Conservation (phyloP, 768 basidiomycete species). For the Leccinum olivaceopallidum region DNA sequence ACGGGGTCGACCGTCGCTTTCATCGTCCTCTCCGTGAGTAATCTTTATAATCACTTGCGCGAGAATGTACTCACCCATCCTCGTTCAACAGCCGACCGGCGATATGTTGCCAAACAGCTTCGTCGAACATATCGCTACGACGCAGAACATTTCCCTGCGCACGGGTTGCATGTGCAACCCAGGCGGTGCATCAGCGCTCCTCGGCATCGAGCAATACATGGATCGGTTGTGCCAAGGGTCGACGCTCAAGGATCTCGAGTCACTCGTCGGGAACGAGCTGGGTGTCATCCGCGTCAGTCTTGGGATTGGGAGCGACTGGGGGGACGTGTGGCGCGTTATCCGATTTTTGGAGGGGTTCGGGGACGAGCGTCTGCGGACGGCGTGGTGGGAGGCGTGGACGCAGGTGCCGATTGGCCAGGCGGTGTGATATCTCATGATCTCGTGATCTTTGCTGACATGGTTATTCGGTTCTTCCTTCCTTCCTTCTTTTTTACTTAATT, state of each 20-base stretch:
- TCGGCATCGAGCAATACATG: constrained; percentile 70
- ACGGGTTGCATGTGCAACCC: constrained; percentile 91
- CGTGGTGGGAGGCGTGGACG: constrained; percentile 44
- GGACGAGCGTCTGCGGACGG: constrained; percentile 35
- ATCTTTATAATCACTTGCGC: neutral
- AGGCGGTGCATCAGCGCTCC: constrained; percentile 72
- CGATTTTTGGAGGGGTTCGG: constrained; percentile 49
- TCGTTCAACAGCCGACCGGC: constrained; percentile 51
- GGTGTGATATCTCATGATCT: constrained; percentile 21
- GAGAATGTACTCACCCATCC: constrained; percentile 3
- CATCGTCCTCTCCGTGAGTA: constrained; percentile 62
- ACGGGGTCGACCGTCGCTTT: constrained; percentile 63
- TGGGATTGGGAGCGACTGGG: constrained; percentile 77
- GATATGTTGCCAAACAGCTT: constrained; percentile 72
- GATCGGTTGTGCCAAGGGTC: constrained; percentile 55
- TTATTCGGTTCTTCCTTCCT: neutral
- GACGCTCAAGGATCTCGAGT: constrained; percentile 63
- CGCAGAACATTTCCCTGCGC: constrained; percentile 67
- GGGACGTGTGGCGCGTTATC: constrained; percentile 65
- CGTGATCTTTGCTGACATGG: neutral
- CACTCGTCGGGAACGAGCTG: constrained; percentile 60
- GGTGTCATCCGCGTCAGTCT: constrained; percentile 78
- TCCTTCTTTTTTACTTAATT: neutral
- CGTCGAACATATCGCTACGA: constrained; percentile 67
- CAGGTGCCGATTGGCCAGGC: constrained; percentile 36